phyloP scores from a whole-genome alignment of 192 early-diverging fungal species.

The Spinellus fusiger region DNA sequence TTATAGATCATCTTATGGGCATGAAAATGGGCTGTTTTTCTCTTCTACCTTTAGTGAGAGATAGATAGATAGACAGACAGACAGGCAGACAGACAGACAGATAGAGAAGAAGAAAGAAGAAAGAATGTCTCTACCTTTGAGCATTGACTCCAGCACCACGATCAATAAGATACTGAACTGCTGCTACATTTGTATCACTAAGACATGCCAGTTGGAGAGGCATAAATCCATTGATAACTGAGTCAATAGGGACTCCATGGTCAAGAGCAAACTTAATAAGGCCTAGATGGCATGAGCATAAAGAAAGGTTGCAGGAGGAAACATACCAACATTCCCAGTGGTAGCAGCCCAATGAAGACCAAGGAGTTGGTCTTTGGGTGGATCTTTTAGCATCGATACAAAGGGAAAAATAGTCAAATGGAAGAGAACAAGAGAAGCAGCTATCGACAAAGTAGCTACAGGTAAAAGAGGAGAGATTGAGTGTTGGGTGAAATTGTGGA shows the following conservation, averaged over 20 bases:
- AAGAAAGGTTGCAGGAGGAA: not conserved
- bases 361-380: not conserved
- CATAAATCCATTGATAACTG: slow-evolving; percentile 54
- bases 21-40: no score
- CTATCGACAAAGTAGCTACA: not conserved
- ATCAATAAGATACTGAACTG: slow-evolving; percentile 61
- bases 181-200: slow-evolving; percentile 45
- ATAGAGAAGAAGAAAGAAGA: no score
- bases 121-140: slow-evolving; percentile 39
- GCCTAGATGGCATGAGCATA: slow-evolving; percentile 21
- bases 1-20: no score
- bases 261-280: slow-evolving; percentile 57
- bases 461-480: not conserved
- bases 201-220: slow-evolving; percentile 65
- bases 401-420: not conserved
- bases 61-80: no score
- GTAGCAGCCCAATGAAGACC: slow-evolving; percentile 47
- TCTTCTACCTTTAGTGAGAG: no score
- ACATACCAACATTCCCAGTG: slow-evolving; percentile 44
- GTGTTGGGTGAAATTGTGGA: not conserved
- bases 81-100: no score
- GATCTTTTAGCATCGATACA: slow-evolving; percentile 6
- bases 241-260: slow-evolving; percentile 61
- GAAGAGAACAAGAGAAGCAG: not conserved
- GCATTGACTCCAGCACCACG: slow-evolving; percentile 64